These are phyloP conservation scores for Thermomyces lanuginosus DNA, from an alignment of 2,329 filamentous ascomycete species.

Conservation along the genomic window DNA sequence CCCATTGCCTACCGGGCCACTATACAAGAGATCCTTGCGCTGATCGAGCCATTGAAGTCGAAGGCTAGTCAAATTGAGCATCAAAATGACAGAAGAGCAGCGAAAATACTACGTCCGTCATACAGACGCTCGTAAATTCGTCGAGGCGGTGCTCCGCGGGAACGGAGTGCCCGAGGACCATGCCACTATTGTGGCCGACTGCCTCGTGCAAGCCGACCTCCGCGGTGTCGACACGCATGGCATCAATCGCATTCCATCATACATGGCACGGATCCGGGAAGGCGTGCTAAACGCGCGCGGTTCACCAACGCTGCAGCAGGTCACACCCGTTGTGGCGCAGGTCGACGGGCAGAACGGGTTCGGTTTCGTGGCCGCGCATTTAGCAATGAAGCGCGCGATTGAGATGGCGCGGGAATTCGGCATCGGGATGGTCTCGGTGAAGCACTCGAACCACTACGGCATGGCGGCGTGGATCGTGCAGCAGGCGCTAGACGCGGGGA, in stretches of 20 bases:
- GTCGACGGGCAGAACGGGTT: constrained; percentile 56
- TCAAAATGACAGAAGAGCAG: too few relatives aligned
- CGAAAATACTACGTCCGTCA: too few relatives aligned
- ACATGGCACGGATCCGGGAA: constrained; percentile 55
- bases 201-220: constrained; percentile 57
- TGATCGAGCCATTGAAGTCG: too few relatives aligned
- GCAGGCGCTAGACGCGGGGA: constrained; percentile 54
- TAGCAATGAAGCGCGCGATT: constrained; percentile 51
- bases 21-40: too few relatives aligned
- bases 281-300: constrained; percentile 49
- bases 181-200: constrained; percentile 47
- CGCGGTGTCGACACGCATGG: constrained; percentile 68
- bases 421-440: constrained; percentile 60
- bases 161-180: constrained; percentile 43
- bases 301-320: constrained; percentile 40
- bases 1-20: too few relatives aligned
- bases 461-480: constrained; percentile 72
- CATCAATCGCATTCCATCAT: constrained; percentile 61
- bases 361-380: constrained; percentile 53
- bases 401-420: constrained; percentile 47
- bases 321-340: constrained; percentile 56
- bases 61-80: too few relatives aligned
- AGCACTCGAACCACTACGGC: constrained; percentile 67
- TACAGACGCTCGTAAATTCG: too few relatives aligned
- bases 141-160: constrained; percentile 13